Conservation (phyloP, 164 flowering plant genomes). For the Berberis vulgaris region DNA sequence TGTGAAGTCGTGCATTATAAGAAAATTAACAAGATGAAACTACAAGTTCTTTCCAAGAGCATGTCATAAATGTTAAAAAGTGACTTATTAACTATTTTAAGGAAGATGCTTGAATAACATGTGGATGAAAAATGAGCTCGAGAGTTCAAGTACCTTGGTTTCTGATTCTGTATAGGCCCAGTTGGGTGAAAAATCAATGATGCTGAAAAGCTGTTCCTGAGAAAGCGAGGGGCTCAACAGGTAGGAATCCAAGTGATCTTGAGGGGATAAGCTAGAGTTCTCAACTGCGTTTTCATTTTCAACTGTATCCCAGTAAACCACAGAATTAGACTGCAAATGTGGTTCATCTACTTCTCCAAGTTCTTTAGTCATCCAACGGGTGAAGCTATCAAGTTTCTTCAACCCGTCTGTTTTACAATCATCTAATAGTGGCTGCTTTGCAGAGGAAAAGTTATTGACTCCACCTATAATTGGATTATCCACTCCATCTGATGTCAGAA, state of each 20-base stretch:
- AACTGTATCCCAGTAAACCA: conserved; percentile 46
- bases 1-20: conserved; percentile 14
- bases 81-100: neutral
- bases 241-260: conserved; percentile 34
- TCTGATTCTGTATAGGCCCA: conserved; percentile 66
- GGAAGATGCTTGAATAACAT: neutral
- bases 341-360: conserved; percentile 53
- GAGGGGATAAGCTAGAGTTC: conserved; percentile 37
- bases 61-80: neutral
- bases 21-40: too few relatives aligned
- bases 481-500: conserved; percentile 1
- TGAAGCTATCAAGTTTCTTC: conserved; percentile 64
- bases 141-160: conserved; percentile 44
- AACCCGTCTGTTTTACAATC: conserved; percentile 14
- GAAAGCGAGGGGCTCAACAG: conserved; percentile 68
- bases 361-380: conserved; percentile 68
- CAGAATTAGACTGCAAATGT: conserved; percentile 42
- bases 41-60: neutral
- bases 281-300: conserved; percentile 44
- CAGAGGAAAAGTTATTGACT: conserved; percentile 14
- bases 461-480: conserved; percentile 15
- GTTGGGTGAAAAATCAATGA: conserved; percentile 79
- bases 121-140: neutral
- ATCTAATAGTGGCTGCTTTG: neutral
- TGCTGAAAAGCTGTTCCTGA: conserved; percentile 88